phyloP scores from a whole-genome alignment of 345 rosid species.

The Trapa bicornis region DNA sequence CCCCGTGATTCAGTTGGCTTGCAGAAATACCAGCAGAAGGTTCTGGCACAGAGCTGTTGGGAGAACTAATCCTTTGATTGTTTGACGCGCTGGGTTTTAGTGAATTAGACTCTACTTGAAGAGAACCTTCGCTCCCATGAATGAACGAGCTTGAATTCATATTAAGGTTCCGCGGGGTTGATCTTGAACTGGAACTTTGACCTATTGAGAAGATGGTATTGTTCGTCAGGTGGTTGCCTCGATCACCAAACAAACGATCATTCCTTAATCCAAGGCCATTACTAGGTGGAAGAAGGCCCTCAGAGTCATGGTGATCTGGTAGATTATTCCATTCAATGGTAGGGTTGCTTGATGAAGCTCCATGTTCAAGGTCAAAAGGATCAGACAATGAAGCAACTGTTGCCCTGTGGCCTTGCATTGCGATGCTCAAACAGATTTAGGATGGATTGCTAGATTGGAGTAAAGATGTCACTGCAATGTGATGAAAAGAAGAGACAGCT shows the following conservation, averaged over 20 bases:
- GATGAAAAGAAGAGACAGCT: not conserved
- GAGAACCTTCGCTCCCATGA: slow-evolving; percentile 31
- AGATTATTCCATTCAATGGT: slow-evolving; percentile 47
- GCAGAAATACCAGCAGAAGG: slow-evolving; percentile 24
- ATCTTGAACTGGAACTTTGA: slow-evolving; percentile 26
- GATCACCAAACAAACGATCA: slow-evolving; percentile 39
- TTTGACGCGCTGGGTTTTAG: slow-evolving; percentile 28
- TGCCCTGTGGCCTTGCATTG: slow-evolving; percentile 84
- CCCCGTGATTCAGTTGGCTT: slow-evolving; percentile 21
- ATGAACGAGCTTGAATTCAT: slow-evolving; percentile 40
- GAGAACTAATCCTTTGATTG: slow-evolving; percentile 20
- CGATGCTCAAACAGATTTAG: slow-evolving; percentile 16
- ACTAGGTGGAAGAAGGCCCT: slow-evolving; percentile 32
- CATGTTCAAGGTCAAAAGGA: slow-evolving; percentile 61
- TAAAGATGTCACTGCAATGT: slow-evolving; percentile 7
- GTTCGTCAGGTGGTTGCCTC: slow-evolving; percentile 19
- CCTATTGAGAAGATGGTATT: slow-evolving; percentile 15
- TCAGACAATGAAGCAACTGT: slow-evolving; percentile 63
- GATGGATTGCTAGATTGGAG: slow-evolving; percentile 5
- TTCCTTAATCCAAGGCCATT: slow-evolving; percentile 20
- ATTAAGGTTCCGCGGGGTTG: slow-evolving; percentile 36
- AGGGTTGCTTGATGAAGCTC: slow-evolving; percentile 53
- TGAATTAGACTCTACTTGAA: slow-evolving; percentile 21
- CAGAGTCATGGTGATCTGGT: slow-evolving; percentile 44
- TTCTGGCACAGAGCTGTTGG: slow-evolving; percentile 23